Base-by-base conservation (phyloP, 2,329 filamentous ascomycete genomes). In the Raffaelea albimanens region DNA sequence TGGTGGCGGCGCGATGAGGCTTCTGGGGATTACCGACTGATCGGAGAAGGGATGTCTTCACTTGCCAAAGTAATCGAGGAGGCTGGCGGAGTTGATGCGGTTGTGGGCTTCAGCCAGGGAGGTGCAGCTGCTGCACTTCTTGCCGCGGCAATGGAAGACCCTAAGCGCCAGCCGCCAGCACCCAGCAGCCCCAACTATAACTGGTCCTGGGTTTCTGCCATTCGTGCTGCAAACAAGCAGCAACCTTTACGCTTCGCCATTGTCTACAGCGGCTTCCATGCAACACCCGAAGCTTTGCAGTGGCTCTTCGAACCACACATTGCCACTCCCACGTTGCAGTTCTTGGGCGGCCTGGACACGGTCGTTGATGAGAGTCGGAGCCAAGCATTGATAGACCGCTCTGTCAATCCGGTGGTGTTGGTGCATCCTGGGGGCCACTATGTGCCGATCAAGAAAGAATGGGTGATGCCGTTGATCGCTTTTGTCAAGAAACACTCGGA, bases 391-490 rank as follows among this genome's bases (percentile, higher is more conserved):
- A 73, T 85, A 3, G 80, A 88, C 21, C 72, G 75, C 42, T 87
- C 82, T 62, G 70, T 65, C 23, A 72, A 71, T 25, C 71, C 72
- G 0, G 41, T 71, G 59, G 70, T 78, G 53, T 60, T 79, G 56
- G 76, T 84, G 57, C 88, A 95, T 64, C 90, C 91, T 1, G 91
- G 91, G 8, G 90, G 90, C 0, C 91, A 97, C 63, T 89, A 95
- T 59, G 77, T 96, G 58, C 91, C 91, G 0, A 81, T 88, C 50
- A 80, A 83, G 55, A 87, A 85, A 68, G 84, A 89, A 55, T 93
- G 85, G 76, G 79, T 83, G 19, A 82, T 83, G 70, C 83, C 83
- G 29, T 66, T 94, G 54, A 81, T 58, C 1, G 60, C 56, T 4
- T 66, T 65, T 43, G 50, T 66, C 20, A 58, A 54, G 53, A 57